phyloP scores from a whole-genome alignment of 2,329 filamentous ascomycete genomes.

The Aspergillus ibericus region DNA sequence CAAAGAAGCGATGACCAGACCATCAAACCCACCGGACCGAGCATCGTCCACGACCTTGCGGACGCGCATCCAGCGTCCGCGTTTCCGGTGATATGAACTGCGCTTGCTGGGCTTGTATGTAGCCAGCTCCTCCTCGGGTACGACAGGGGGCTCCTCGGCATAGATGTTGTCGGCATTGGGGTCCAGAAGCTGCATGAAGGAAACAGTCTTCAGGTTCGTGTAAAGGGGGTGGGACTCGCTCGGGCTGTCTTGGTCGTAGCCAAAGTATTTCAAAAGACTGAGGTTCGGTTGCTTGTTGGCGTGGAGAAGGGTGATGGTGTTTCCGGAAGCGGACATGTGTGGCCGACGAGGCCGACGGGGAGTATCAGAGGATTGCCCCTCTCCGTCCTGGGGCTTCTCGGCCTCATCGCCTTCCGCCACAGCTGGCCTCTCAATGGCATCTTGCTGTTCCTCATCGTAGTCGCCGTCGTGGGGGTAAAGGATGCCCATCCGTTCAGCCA shows the following conservation, averaged over 20 bases:
- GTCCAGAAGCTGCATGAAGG: conserved; percentile 86
- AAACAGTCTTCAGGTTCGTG: conserved; percentile 77
- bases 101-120: conserved; percentile 79
- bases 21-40: conserved; percentile 74
- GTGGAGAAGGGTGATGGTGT: conserved; percentile 61
- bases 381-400: conserved; percentile 19
- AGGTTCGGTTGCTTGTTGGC: conserved; percentile 79
- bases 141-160: conserved; percentile 60
- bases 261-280: conserved; percentile 83
- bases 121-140: conserved; percentile 62
- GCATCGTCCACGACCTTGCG: conserved; percentile 73
- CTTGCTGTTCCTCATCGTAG: background rate
- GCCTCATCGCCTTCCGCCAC: conserved; percentile 18
- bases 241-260: conserved; percentile 70
- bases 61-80: conserved; percentile 74
- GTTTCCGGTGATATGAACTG: conserved; percentile 85
- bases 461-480: conserved; percentile 55
- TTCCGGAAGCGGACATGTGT: conserved; percentile 50
- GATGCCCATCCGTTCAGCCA: conserved; percentile 87
- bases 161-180: conserved; percentile 76
- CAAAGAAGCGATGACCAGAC: conserved; percentile 75
- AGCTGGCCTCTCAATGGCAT: background rate
- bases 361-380: conserved; percentile 16
- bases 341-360: conserved; percentile 19
- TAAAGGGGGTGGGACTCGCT: conserved; percentile 73